Conservation (phyloP, 2,329 filamentous ascomycete species). For the Diaporthe aspalathi region DNA sequence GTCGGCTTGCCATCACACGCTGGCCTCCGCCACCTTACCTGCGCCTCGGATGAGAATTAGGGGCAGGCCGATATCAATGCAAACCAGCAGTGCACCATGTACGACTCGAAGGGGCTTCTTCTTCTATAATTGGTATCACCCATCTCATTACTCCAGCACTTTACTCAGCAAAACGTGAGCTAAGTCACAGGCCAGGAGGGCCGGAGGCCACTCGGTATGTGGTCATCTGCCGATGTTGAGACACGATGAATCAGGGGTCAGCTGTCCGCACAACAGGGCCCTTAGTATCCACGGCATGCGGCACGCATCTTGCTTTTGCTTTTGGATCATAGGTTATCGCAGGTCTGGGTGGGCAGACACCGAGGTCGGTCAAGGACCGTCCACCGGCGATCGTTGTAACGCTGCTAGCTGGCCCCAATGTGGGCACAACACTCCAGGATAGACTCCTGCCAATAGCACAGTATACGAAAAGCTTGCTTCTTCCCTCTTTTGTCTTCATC, state of each 20-base stretch:
- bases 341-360: background rate
- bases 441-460: background rate
- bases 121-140: background rate
- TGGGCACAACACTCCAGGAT: background rate
- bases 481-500: background rate
- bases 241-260: background rate
- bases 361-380: background rate
- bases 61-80: background rate
- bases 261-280: background rate
- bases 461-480: background rate
- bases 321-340: background rate
- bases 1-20: background rate
- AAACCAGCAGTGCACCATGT: background rate
- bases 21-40: background rate
- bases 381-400: background rate
- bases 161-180: background rate
- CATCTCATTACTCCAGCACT: background rate
- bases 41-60: background rate
- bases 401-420: background rate
- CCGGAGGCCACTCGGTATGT: background rate
- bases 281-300: background rate
- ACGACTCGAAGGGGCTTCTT: background rate
- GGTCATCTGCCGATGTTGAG: background rate
- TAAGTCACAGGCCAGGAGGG: background rate
- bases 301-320: background rate